A percentile compares a stretch with the other conserved stretches of the same genome.
These are phyloP conservation scores for Cavenderia fasciculata DNA, from an alignment of 78 protist species.

Conservation along the genomic window DNA sequence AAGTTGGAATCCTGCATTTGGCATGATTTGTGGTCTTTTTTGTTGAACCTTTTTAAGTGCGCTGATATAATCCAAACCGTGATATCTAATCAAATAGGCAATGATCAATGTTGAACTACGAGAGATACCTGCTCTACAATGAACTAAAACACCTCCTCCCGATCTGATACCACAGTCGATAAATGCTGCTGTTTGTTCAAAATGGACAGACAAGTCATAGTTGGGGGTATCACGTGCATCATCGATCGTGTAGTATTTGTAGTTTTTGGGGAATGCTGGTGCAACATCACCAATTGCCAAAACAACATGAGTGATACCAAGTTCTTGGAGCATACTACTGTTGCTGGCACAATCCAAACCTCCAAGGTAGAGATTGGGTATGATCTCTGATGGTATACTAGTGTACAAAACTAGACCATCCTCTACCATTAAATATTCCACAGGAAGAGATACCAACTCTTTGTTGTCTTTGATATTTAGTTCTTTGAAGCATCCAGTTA, in stretches of 20 bases:
- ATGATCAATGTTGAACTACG: slow-evolving; percentile 70
- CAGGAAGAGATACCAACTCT: slow-evolving; percentile 29
- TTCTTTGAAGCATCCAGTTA: slow-evolving; percentile 39
- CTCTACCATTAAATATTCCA: slow-evolving; percentile 40
- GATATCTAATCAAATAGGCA: slow-evolving; percentile 62
- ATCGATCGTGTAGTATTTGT: slow-evolving; percentile 75
- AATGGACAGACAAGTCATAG: slow-evolving; percentile 58
- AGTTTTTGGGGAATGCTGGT: slow-evolving; percentile 61
- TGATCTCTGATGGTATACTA: slow-evolving; percentile 66
- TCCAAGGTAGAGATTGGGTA: slow-evolving; percentile 65
- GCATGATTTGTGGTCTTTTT: slow-evolving; percentile 68
- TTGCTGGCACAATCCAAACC: slow-evolving; percentile 75
- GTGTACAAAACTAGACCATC: slow-evolving; percentile 16
- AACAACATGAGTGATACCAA: slow-evolving; percentile 72
- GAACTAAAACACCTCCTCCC: slow-evolving; percentile 80
- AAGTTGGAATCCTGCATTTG: slow-evolving; percentile 71
- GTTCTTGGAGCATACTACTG: slow-evolving; percentile 28
- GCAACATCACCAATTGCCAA: slow-evolving; percentile 51
- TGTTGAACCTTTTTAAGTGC: slow-evolving; percentile 38
- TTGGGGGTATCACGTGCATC: slow-evolving; percentile 74
- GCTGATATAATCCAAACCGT: slow-evolving; percentile 7
- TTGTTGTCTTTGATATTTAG: slow-evolving; percentile 49
- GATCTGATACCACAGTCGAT: slow-evolving; percentile 70
- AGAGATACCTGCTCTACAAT: slow-evolving; percentile 79
- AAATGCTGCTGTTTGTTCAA: slow-evolving; percentile 67